Conservation (phyloP, 2,329 filamentous ascomycete genomes). For the Fusarium kyushuense region DNA sequence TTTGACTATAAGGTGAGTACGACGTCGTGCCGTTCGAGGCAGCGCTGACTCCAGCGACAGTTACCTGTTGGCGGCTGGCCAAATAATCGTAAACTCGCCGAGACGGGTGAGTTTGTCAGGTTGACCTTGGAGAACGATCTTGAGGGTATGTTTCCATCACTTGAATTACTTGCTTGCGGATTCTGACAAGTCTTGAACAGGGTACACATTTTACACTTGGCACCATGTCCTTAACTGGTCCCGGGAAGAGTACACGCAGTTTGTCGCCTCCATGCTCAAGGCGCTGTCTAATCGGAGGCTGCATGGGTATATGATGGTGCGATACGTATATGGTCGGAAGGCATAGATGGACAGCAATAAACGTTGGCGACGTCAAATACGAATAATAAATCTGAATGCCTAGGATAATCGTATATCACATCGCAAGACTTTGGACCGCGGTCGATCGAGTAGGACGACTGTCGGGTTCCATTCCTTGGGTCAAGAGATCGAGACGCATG, state of each 20-base stretch:
- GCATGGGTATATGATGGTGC: conserved; percentile 40
- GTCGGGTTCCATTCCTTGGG: too few relatives aligned
- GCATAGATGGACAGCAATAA: conserved; percentile 11
- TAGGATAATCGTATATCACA: neutral
- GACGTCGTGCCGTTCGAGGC: neutral
- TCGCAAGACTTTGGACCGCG: neutral
- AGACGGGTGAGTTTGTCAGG: conserved; percentile 37
- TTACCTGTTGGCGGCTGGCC: conserved; percentile 42
- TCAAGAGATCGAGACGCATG: neutral
- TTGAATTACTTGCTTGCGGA: neutral
- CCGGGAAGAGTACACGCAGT: conserved; percentile 36
- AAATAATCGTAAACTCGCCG: conserved; percentile 38
- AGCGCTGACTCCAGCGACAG: conserved; percentile 15
- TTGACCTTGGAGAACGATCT: conserved; percentile 44
- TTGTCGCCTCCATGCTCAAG: conserved; percentile 29
- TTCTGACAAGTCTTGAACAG: conserved; percentile 3
- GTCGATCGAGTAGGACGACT: neutral
- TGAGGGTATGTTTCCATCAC: conserved; percentile 16
- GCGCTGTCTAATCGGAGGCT: conserved; percentile 30
- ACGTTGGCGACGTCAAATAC: neutral
- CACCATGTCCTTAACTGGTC: conserved; percentile 39
- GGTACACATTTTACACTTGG: conserved; percentile 40
- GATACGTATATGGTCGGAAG: conserved; percentile 41
- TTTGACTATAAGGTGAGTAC: conserved; percentile 37
- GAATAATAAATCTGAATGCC: neutral